A percentile compares a stretch with the other conserved stretches of the same genome.
phyloP scores from a whole-genome alignment of 2,329 filamentous ascomycete species.

The Arachnomyces sp. region DNA sequence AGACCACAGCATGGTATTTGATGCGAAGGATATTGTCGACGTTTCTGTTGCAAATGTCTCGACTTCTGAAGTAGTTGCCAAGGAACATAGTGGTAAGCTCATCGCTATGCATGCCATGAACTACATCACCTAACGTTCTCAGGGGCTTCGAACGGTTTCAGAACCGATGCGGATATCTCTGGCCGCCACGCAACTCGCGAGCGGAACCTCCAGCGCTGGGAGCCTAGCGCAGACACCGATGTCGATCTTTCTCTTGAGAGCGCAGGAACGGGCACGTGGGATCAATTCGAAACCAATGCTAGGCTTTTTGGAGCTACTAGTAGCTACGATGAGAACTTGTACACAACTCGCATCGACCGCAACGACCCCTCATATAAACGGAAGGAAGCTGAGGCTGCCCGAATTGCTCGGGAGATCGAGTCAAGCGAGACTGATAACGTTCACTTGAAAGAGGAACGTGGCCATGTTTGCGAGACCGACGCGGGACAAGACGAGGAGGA shows the following conservation, averaged over 20 bases:
- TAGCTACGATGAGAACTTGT: conserved; percentile 88
- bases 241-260: conserved; percentile 65
- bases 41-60: conserved; percentile 47
- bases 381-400: conserved; percentile 68
- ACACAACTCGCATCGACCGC: conserved; percentile 85
- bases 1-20: conserved; percentile 50
- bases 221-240: conserved; percentile 52
- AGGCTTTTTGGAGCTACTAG: conserved; percentile 77
- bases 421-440: conserved; percentile 61
- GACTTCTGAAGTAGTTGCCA: conserved; percentile 43
- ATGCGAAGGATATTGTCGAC: conserved; percentile 52
- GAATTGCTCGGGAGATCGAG: conserved; percentile 84
- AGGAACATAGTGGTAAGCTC: conserved; percentile 50
- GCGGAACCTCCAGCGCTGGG: conserved; percentile 73
- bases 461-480: conserved; percentile 56
- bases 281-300: conserved; percentile 90
- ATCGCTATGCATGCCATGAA: neutral
- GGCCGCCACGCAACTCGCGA: conserved; percentile 61
- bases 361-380: conserved; percentile 73
- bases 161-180: conserved; percentile 83
- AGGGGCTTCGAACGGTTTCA: conserved; percentile 65
- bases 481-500: conserved; percentile 79
- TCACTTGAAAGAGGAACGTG: conserved; percentile 84
- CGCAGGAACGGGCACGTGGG: conserved; percentile 56
- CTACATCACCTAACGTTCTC: neutral